Conservation (phyloP, 371 early-diverging fungal species). For the Lichtheimia corymbifera region DNA sequence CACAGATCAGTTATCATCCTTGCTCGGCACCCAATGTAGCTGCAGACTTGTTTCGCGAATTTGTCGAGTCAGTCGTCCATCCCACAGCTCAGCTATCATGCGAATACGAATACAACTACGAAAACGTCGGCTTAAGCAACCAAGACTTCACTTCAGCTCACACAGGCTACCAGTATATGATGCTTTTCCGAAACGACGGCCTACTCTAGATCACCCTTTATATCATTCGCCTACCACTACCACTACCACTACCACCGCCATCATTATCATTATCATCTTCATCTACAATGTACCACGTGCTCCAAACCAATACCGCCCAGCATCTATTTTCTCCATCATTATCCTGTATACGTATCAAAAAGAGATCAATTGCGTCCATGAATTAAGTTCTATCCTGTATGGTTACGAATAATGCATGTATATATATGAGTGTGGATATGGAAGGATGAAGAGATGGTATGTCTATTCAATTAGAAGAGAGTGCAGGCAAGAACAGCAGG, state of each 20-base stretch:
- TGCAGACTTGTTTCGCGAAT: conserved; percentile 39
- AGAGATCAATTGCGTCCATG: not conserved
- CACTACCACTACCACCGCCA: no score
- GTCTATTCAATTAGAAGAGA: not conserved
- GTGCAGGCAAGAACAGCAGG: not conserved
- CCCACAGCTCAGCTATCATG: conserved; percentile 46
- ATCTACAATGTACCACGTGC: no score
- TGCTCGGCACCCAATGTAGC: conserved; percentile 46
- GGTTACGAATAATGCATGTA: not conserved
- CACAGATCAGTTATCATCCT: conserved; percentile 50
- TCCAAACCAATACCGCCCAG: no score
- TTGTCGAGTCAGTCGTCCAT: conserved; percentile 47
- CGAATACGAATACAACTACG: conserved; percentile 52
- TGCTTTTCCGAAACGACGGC: conserved; percentile 47
- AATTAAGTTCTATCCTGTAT: not conserved
- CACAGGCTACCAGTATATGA: conserved; percentile 57
- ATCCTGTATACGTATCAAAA: not conserved
- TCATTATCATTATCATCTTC: no score
- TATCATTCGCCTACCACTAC: no score
- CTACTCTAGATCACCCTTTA: conserved; percentile 25
- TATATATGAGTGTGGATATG: not conserved
- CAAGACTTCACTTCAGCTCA: conserved; percentile 53
- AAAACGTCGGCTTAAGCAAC: conserved; percentile 45
- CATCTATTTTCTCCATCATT: no score
- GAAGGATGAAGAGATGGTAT: not conserved